Conservation (phyloP, 2,329 filamentous ascomycete genomes). For the Thermomyces lanuginosus region DNA sequence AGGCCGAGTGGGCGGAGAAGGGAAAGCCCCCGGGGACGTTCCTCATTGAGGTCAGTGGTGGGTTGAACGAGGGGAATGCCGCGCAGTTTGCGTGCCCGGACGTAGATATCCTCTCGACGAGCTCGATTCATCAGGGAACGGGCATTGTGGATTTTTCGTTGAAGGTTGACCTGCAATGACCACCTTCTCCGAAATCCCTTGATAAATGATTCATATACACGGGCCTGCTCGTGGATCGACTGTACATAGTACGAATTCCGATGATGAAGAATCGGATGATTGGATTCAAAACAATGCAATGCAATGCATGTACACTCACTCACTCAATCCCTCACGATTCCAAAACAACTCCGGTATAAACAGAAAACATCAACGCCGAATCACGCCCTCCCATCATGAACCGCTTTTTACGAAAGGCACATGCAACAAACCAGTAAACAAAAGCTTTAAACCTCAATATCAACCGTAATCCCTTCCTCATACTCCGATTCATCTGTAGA, state of each 20-base stretch:
- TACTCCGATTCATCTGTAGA: no score
- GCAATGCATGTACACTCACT: no score
- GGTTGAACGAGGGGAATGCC: slow-evolving; percentile 72
- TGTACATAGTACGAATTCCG: no score
- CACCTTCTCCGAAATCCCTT: no score
- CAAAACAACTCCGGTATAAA: slow-evolving; percentile 5
- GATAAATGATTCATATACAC: no score
- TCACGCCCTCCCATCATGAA: neutral
- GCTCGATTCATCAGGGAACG: slow-evolving; percentile 90
- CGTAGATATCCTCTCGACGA: slow-evolving; percentile 90
- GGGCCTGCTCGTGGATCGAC: no score
- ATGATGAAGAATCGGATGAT: no score
- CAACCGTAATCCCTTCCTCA: slow-evolving; percentile 21
- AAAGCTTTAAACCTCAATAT: slow-evolving; percentile 20
- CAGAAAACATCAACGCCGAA: neutral
- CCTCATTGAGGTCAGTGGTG: slow-evolving; percentile 82
- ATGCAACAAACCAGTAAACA: slow-evolving; percentile 1
- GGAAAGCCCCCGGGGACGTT: slow-evolving; percentile 49
- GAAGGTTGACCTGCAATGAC: slow-evolving; percentile 47
- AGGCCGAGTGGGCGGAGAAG: slow-evolving; percentile 59
- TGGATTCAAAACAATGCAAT: no score
- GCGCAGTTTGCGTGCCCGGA: slow-evolving; percentile 56
- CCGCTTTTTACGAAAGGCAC: neutral
- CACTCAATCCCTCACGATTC: no score
- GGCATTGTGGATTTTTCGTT: slow-evolving; percentile 89